phyloP scores from a whole-genome alignment of 225 moss, liverwort and hornwort species.

The Lunularia cruciata region DNA sequence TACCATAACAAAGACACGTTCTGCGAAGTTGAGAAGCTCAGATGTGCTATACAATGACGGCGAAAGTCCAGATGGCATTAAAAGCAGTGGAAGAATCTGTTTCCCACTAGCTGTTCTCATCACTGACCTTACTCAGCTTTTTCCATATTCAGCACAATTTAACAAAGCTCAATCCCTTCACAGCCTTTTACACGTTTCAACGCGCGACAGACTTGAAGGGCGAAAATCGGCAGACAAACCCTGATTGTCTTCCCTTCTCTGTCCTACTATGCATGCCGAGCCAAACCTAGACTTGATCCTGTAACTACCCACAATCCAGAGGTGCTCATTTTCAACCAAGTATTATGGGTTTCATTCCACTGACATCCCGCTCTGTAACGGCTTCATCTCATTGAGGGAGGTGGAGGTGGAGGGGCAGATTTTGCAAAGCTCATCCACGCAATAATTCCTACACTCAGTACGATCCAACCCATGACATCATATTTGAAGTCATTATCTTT shows the following conservation, averaged over 20 bases:
- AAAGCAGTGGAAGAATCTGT: too few species aligned
- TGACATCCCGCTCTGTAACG: background rate
- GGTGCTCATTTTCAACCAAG: background rate
- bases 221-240: background rate
- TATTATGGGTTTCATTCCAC: background rate
- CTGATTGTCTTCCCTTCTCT: background rate
- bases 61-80: too few species aligned
- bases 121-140: too few species aligned
- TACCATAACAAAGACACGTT: too few species aligned
- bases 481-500: conserved; percentile 96
- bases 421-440: conserved; percentile 93
- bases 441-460: conserved; percentile 81
- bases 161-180: too few species aligned
- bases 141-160: too few species aligned
- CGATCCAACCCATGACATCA: conserved; percentile 98
- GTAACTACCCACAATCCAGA: background rate
- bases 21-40: too few species aligned
- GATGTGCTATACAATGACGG: too few species aligned
- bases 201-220: background rate
- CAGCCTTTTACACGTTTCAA: too few species aligned
- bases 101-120: too few species aligned
- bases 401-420: conserved; percentile 74
- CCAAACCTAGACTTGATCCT: conserved; percentile 4
- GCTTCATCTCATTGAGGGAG: conserved; percentile 65
- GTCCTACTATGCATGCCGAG: background rate